phyloP scores from a whole-genome alignment of 148 eudicot species.

The Bassia scoparia region DNA sequence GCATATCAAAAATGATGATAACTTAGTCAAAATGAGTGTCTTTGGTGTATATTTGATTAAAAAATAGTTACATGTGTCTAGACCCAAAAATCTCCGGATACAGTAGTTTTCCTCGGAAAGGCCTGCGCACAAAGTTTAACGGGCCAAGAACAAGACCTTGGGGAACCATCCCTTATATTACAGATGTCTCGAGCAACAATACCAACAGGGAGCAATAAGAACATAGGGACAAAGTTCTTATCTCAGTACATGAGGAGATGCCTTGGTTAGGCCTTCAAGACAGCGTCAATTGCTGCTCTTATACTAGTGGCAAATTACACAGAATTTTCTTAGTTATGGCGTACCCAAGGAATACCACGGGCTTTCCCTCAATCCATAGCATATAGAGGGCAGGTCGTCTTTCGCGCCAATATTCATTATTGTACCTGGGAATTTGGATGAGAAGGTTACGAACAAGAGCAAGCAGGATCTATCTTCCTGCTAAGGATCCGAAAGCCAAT shows the following conservation, averaged over 20 bases:
- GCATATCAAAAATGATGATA: too few species aligned
- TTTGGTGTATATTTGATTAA: too few species aligned
- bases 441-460: slow-evolving; percentile 91
- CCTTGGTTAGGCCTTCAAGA: slow-evolving; percentile 80
- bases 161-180: slow-evolving; percentile 42
- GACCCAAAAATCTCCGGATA: too few species aligned
- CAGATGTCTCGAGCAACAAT: slow-evolving; percentile 32
- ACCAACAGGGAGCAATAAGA: slow-evolving; percentile 40
- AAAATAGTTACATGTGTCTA: too few species aligned
- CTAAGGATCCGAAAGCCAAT: slow-evolving; percentile 86
- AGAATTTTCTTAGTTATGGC: slow-evolving; percentile 87
- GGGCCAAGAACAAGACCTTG: slow-evolving; percentile 54
- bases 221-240: slow-evolving; percentile 80
- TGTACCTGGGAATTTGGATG: slow-evolving; percentile 74
- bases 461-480: slow-evolving; percentile 72
- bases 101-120: slow-evolving; percentile 73
- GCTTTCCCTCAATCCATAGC: slow-evolving; percentile 85
- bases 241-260: slow-evolving; percentile 69
- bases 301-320: slow-evolving; percentile 94
- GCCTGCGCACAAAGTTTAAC: slow-evolving; percentile 58
- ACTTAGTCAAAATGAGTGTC: too few species aligned
- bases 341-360: slow-evolving; percentile 96
- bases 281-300: slow-evolving; percentile 60
- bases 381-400: slow-evolving; percentile 69
- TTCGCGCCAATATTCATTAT: slow-evolving; percentile 41